phyloP scores from a whole-genome alignment of 768 basidiomycete genomes.

The Tulasnella sp. region DNA sequence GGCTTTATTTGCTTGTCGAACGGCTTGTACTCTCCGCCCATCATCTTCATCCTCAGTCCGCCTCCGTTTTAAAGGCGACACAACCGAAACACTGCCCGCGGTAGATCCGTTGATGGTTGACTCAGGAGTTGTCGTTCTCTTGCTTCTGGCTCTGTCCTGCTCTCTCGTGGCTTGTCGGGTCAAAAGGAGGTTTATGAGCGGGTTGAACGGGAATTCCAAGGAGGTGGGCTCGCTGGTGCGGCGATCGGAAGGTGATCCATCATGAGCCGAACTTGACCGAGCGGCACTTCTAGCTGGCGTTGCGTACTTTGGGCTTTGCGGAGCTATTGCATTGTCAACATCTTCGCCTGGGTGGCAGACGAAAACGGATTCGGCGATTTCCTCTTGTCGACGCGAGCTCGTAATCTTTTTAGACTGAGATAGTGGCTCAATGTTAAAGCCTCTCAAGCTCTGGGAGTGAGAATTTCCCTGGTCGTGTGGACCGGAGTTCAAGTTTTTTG shows the following conservation, averaged over 20 bases:
- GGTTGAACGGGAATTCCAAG: background rate
- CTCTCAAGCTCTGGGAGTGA: background rate
- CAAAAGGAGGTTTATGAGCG: background rate
- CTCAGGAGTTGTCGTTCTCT: no score
- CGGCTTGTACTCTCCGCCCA: no score
- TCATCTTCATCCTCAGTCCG: no score
- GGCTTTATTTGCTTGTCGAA: no score
- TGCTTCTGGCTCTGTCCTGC: no score
- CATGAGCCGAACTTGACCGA: background rate
- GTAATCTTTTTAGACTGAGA: background rate
- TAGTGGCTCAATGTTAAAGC: background rate
- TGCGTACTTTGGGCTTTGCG: background rate
- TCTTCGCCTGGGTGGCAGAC: background rate
- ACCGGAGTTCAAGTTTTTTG: background rate
- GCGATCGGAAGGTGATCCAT: background rate
- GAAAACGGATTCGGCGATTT: background rate
- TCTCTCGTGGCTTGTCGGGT: no score
- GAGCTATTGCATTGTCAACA: background rate
- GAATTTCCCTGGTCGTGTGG: background rate
- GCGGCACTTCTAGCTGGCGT: background rate
- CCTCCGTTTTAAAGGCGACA: no score
- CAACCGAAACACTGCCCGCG: no score
- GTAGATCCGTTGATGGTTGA: no score
- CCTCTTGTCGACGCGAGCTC: background rate
- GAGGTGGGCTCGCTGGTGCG: background rate